Evolutionary conservation across 768 basidiomycete species (phyloP).

Genomic region (Mrakia gelida): DNA sequence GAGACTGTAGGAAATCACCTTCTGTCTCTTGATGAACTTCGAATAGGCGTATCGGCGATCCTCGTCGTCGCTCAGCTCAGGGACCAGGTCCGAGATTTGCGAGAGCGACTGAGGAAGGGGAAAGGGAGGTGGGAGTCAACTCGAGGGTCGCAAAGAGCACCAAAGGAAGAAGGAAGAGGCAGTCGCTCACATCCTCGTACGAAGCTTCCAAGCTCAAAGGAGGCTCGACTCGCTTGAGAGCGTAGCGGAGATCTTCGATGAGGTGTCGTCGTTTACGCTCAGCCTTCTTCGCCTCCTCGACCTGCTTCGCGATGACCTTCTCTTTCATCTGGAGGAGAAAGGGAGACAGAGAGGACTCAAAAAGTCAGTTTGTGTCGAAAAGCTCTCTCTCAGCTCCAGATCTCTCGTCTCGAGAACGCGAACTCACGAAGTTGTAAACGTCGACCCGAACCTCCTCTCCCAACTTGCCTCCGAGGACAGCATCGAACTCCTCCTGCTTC

Average conservation of each 20-base stretch:
- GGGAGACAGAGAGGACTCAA: constrained; percentile 3
- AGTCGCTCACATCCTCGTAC: constrained; percentile 68
- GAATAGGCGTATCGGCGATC: constrained; percentile 71
- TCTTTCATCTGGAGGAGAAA: constrained; percentile 60
- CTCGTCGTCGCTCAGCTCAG: constrained; percentile 77
- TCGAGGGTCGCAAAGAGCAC: neutral
- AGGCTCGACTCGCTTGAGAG: constrained; percentile 80
- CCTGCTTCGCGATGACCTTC: constrained; percentile 65
- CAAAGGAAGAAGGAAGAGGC: neutral
- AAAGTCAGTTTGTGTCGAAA: neutral
- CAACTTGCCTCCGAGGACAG: neutral
- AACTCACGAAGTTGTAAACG: constrained; percentile 55
- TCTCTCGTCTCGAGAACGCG: too few species aligned
- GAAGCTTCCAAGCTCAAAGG: constrained; percentile 67
- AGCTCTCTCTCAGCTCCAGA: neutral
- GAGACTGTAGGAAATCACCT: constrained; percentile 42
- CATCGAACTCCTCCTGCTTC: neutral
- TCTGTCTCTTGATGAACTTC: constrained; percentile 86
- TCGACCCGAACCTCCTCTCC: constrained; percentile 71
- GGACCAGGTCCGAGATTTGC: constrained; percentile 67
- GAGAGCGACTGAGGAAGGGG: neutral
- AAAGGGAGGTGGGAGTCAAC: neutral
- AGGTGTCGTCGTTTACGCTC: constrained; percentile 81
- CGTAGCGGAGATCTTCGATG: constrained; percentile 94
- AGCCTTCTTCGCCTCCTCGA: constrained; percentile 70